Evolutionary conservation across 768 basidiomycete genomes (phyloP).

Genomic region (Hebeloma cylindrosporum): DNA sequence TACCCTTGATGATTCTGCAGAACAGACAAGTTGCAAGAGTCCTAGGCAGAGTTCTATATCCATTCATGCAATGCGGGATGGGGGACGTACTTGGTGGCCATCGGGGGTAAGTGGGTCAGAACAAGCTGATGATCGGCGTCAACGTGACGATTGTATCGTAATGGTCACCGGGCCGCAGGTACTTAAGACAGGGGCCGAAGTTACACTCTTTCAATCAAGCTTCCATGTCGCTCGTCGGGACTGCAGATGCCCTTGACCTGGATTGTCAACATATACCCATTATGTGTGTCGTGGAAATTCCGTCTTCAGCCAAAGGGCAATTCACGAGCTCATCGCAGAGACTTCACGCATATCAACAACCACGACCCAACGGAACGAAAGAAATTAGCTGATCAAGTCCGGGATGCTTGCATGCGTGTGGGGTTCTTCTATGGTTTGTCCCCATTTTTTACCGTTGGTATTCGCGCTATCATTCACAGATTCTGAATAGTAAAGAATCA

Average conservation of each 20-base stretch:
- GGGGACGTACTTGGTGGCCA: constrained; percentile 38
- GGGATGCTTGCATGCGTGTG: constrained; percentile 76
- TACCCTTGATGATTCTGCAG: constrained; percentile 94
- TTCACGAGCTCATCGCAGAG: constrained; percentile 39
- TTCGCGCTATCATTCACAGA: too few relatives aligned
- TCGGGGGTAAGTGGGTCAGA: constrained; percentile 13
- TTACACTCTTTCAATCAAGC: neutral
- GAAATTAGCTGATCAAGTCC: constrained; percentile 55
- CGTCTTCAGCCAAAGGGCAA: too few relatives aligned
- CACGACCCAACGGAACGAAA: constrained; percentile 38
- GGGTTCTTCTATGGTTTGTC: constrained; percentile 81
- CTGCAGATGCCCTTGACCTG: constrained; percentile 19
- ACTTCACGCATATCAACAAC: constrained; percentile 41
- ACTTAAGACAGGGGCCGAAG: neutral
- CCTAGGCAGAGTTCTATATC: constrained; percentile 30
- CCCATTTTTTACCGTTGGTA: neutral
- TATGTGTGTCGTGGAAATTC: too few relatives aligned
- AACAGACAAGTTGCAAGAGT: constrained; percentile 75
- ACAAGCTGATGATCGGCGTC: neutral
- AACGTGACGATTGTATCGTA: neutral
- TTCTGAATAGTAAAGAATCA: constrained; percentile 67
- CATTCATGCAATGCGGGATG: neutral
- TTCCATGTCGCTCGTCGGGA: constrained; percentile 24
- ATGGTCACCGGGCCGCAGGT: too few relatives aligned
- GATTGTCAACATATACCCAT: constrained; percentile 38